Percentiles rank a stretch among this genome's conserved stretches.
These are phyloP conservation scores for Mortierella antarctica DNA, from an alignment of 192 early-diverging fungal genomes.

Conservation along the genomic window DNA sequence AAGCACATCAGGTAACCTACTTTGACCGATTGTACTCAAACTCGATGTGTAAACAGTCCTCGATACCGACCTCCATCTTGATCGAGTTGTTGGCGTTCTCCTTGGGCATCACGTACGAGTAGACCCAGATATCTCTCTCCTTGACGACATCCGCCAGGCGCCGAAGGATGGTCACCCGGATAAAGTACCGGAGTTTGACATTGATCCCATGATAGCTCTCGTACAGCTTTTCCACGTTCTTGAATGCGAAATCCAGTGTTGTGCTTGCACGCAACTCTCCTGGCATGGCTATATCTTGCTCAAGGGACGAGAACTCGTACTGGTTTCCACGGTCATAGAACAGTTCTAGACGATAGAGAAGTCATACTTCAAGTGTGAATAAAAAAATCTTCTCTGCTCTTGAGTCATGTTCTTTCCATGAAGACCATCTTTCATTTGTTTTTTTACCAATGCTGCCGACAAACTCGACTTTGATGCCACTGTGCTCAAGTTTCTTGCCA, in stretches of 20 bases:
- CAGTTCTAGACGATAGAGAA: conserved; percentile 68
- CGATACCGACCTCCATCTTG: conserved; percentile 99
- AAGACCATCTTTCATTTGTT: background rate
- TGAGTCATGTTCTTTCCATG: background rate
- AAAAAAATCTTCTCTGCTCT: background rate
- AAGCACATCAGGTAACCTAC: conserved; percentile 59
- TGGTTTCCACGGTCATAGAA: conserved; percentile 96
- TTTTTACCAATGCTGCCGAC: conserved; percentile 91
- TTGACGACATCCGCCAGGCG: conserved; percentile 88
- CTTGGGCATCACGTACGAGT: conserved; percentile 94
- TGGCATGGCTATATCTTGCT: conserved; percentile 95
- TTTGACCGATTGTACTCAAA: conserved; percentile 99
- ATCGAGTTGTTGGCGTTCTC: conserved; percentile 91
- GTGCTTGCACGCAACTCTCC: conserved; percentile 87
- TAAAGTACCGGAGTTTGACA: conserved; percentile 97
- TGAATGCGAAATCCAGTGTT: conserved; percentile 96
- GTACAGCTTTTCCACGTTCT: conserved; percentile 98
- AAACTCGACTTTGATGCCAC: conserved; percentile 98
- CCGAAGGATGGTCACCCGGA: conserved; percentile 92
- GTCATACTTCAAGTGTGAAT: no score
- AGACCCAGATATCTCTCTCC: conserved; percentile 98
- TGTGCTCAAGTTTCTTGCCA: conserved; percentile 96
- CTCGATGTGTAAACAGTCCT: conserved; percentile 99
- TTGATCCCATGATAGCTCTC: conserved; percentile 99
- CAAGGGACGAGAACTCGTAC: conserved; percentile 92